phyloP scores from a whole-genome alignment of 2,329 filamentous ascomycete genomes.

The Aspergillus neoniger region DNA sequence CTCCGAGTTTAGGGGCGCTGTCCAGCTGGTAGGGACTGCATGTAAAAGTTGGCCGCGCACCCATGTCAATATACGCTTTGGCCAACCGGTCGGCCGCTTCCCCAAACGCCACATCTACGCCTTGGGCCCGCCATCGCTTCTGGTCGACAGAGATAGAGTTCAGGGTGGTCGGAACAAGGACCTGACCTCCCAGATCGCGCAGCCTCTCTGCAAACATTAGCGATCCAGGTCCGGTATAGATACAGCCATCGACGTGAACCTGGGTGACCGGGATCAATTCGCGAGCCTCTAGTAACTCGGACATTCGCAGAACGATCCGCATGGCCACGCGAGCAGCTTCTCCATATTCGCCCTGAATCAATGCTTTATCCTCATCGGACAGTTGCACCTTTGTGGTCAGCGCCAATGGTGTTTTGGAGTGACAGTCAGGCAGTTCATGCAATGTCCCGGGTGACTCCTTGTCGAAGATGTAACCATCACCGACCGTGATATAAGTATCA shows the following conservation, averaged over 20 bases:
- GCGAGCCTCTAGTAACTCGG: slow-evolving; percentile 36
- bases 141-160: slow-evolving; percentile 50
- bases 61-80: slow-evolving; percentile 44
- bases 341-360: slow-evolving; percentile 36
- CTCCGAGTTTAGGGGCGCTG: slow-evolving; percentile 35
- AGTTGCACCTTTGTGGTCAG: slow-evolving; percentile 19
- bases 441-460: neutral
- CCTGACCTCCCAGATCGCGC: slow-evolving; percentile 35
- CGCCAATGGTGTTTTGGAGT: neutral
- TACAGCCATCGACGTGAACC: slow-evolving; percentile 48
- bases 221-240: slow-evolving; percentile 46
- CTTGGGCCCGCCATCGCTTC: slow-evolving; percentile 43
- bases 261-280: slow-evolving; percentile 42
- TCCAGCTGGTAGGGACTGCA: slow-evolving; percentile 49
- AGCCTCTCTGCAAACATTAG: slow-evolving; percentile 42
- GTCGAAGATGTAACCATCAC: slow-evolving; percentile 1
- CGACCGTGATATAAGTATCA: slow-evolving; percentile 2
- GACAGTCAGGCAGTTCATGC: neutral
- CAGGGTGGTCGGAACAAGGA: slow-evolving; percentile 44
- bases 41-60: slow-evolving; percentile 46
- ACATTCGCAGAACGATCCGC: slow-evolving; percentile 42
- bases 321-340: slow-evolving; percentile 41
- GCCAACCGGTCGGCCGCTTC: slow-evolving; percentile 38
- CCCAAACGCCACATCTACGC: slow-evolving; percentile 35
- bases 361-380: slow-evolving; percentile 22